phyloP scores from a whole-genome alignment of 2,329 filamentous ascomycete species.

The Cryphonectria naterciae region DNA sequence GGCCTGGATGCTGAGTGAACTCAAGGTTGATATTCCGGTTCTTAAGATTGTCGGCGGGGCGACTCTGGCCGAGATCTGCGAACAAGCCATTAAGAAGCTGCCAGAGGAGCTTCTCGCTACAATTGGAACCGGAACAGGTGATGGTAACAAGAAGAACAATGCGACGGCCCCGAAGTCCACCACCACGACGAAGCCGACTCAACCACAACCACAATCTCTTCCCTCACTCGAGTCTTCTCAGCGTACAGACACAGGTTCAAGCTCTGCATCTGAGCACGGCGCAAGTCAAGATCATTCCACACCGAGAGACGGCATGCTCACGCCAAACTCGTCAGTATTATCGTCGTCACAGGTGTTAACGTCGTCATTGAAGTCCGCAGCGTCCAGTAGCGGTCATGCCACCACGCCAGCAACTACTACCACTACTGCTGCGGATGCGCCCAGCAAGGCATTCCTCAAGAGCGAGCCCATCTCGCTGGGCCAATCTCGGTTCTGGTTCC shows the following conservation, averaged over 20 bases:
- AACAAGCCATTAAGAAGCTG: constrained; percentile 7
- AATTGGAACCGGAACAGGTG: neutral
- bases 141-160: neutral
- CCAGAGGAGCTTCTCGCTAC: constrained; percentile 16
- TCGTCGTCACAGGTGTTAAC: neutral
- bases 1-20: constrained; percentile 49
- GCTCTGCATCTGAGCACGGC: neutral
- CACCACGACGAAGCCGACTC: constrained; percentile 1
- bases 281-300: neutral
- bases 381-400: constrained; percentile 6
- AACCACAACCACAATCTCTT: constrained; percentile 8
- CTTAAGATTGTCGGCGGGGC: constrained; percentile 45
- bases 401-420: neutral
- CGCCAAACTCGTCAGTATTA: neutral
- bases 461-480: constrained; percentile 41
- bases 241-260: neutral
- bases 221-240: neutral
- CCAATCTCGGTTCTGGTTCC: constrained; percentile 47
- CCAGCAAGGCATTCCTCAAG: constrained; percentile 7
- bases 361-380: neutral
- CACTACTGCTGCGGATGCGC: neutral
- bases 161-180: neutral
- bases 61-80: constrained; percentile 20
- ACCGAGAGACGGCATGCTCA: neutral
- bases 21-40: constrained; percentile 47